Evolutionary conservation across 2,329 filamentous ascomycete genomes (phyloP).

Genomic region (Fusarium graminum): DNA sequence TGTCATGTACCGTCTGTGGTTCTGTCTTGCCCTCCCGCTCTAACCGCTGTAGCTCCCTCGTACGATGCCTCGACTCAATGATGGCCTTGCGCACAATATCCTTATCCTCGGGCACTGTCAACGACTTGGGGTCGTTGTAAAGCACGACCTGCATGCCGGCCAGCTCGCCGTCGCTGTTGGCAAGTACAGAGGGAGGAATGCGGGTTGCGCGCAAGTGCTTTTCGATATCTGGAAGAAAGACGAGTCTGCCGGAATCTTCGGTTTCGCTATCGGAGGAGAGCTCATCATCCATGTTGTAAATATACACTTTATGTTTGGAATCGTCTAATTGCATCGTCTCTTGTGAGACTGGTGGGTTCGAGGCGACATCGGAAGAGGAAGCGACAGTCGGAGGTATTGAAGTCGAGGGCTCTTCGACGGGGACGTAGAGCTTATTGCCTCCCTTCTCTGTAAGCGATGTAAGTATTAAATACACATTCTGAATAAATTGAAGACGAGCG

Average conservation of each 20-base stretch:
- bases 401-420: conserved; percentile 63
- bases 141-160: conserved; percentile 82
- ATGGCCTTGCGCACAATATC: conserved; percentile 87
- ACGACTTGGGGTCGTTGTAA: conserved; percentile 81
- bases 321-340: conserved; percentile 89
- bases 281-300: conserved; percentile 90
- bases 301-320: conserved; percentile 87
- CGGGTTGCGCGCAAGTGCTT: conserved; percentile 81
- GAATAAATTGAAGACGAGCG: not conserved
- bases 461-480: conserved; percentile 11
- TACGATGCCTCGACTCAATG: conserved; percentile 79
- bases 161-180: conserved; percentile 66
- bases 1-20: conserved; percentile 15
- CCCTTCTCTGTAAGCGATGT: conserved; percentile 64
- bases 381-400: conserved; percentile 44
- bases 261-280: conserved; percentile 67
- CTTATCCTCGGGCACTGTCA: conserved; percentile 79
- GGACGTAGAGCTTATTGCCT: conserved; percentile 74
- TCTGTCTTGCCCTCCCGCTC: conserved; percentile 51
- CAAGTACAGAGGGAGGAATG: conserved; percentile 74
- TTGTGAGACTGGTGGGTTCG: conserved; percentile 50
- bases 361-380: conserved; percentile 30
- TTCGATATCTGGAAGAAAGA: conserved; percentile 89
- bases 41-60: conserved; percentile 68
- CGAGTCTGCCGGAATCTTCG: conserved; percentile 69